Percentiles rank a stretch among this genome's conserved stretches.
phyloP scores from a whole-genome alignment of 2,329 filamentous ascomycete species.

The Boeremia exigua region DNA sequence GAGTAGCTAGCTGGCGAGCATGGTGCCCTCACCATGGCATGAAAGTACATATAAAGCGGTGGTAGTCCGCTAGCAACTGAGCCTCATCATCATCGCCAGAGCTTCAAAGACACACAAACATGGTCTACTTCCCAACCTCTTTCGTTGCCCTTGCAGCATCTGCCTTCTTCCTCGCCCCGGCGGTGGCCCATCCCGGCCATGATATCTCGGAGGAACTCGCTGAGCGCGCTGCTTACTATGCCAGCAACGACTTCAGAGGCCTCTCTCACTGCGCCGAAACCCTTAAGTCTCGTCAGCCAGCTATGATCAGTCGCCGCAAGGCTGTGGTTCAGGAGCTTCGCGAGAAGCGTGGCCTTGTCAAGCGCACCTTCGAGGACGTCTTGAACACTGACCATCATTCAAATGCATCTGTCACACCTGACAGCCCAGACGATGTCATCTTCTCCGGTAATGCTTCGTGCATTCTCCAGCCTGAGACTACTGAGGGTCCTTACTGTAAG shows the following conservation, averaged over 20 bases:
- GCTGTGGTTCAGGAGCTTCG: slow-evolving; percentile 47
- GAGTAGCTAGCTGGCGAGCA: not conserved
- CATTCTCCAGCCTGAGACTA: slow-evolving; percentile 32
- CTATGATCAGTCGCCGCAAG: slow-evolving; percentile 46
- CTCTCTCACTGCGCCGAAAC: slow-evolving; percentile 48
- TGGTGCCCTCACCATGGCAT: not conserved
- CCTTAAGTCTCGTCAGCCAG: slow-evolving; percentile 42
- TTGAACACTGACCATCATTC: slow-evolving; percentile 33
- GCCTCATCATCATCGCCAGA: not conserved
- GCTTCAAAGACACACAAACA: not conserved
- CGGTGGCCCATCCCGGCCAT: slow-evolving; percentile 20
- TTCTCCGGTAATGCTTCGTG: slow-evolving; percentile 32
- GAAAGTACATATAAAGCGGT: not conserved
- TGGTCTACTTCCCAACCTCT: slow-evolving; percentile 15
- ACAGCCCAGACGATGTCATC: slow-evolving; percentile 24
- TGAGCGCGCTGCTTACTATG: slow-evolving; percentile 28
- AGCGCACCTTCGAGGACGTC: slow-evolving; percentile 24
- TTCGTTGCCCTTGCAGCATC: slow-evolving; percentile 13
- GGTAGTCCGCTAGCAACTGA: not conserved
- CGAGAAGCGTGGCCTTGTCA: slow-evolving; percentile 27
- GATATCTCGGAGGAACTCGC: slow-evolving; percentile 20
- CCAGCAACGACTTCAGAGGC: slow-evolving; percentile 40
- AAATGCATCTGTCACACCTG: slow-evolving; percentile 19
- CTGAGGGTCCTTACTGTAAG: slow-evolving; percentile 34
- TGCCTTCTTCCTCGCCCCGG: slow-evolving; percentile 1